A percentile compares a stretch with the other conserved stretches of the same genome.
Conservation (phyloP, 2,329 filamentous ascomycete genomes). For the Xylariaceae sp. region DNA sequence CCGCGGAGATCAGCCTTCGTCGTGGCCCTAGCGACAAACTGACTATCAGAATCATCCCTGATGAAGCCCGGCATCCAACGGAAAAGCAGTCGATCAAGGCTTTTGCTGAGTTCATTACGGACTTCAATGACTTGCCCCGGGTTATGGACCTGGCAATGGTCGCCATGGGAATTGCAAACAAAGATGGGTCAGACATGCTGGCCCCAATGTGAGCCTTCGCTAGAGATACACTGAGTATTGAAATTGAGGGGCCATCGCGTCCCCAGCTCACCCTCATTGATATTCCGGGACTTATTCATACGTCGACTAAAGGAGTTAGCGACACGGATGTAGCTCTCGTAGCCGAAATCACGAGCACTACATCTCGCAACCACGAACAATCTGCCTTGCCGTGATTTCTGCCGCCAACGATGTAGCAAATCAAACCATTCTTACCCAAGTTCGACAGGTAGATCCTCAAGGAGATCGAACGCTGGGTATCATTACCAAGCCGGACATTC, state of each 20-base stretch:
- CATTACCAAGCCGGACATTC: constrained; percentile 54
- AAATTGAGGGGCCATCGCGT: constrained; percentile 19
- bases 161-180: not conserved
- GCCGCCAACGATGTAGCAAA: constrained; percentile 51
- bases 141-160: constrained; percentile 12
- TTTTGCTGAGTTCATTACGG: constrained; percentile 6
- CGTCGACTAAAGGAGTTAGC: constrained; percentile 33
- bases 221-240: constrained; percentile 21
- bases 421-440: constrained; percentile 49
- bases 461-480: constrained; percentile 51
- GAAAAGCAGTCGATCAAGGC: constrained; percentile 4
- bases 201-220: not conserved
- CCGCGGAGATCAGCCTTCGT: constrained; percentile 60
- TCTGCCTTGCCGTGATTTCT: constrained; percentile 54
- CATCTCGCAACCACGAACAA: constrained; percentile 49
- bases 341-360: constrained; percentile 45
- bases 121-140: constrained; percentile 14
- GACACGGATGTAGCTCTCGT: constrained; percentile 37
- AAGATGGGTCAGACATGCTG: not conserved
- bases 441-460: constrained; percentile 43
- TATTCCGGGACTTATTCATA: constrained; percentile 44
- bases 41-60: constrained; percentile 17
- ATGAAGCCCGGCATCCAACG: not conserved
- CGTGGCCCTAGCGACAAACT: constrained; percentile 32
- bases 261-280: constrained; percentile 39